Evolutionary conservation across 192 early-diverging fungal species (phyloP), one percentile per base, ranked within the genome.

Genomic region (Spizellomyces sp.): DNA sequence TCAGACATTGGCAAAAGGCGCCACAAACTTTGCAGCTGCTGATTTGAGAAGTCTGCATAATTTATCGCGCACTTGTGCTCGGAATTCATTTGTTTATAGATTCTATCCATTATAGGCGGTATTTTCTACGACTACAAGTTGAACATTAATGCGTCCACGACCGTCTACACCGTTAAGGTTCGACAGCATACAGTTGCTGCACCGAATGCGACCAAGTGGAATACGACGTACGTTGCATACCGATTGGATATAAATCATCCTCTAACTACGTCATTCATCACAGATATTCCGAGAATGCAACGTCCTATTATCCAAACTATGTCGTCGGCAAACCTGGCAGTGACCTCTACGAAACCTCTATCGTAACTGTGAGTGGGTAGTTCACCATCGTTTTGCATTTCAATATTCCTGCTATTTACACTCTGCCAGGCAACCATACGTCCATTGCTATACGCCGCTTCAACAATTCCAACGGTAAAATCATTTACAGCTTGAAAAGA

Each of bases 391-490:
- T 12, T n/a, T 54, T 54, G 12, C 14, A 54, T 0, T 54, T 54
- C 17, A 54, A 54, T 19, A 2, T 54, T 12, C 17, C 14, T n/a
- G 14, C 12, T 54, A 54, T 19, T 54, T 54, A 36, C 27, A 36
- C 27, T 36, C 27, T 36, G 27, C 27, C 17, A 54, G 50, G 17
- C 12, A 54, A 12, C 17, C 2, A n/a, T 19, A 2, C n/a, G n/a
- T 61, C 12, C 1, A 61, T 61, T 22, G 15, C 12, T 2, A 61
- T 36, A 19, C 59, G 59, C 27, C 59, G 59, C 59, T 61, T 61
- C 59, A 36, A 61, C 4, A 12, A n/a, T 27, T 3, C 12, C 15
- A 12, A 2, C 10, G 59, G 59, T 36, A 22, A 12, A 36, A 22
- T 61, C 17, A 12, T 4, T 10, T 61, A 17, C 59, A 61, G 12